Conservation (phyloP, 805 yeast species). For the Citeromyces nyonsensis region DNA sequence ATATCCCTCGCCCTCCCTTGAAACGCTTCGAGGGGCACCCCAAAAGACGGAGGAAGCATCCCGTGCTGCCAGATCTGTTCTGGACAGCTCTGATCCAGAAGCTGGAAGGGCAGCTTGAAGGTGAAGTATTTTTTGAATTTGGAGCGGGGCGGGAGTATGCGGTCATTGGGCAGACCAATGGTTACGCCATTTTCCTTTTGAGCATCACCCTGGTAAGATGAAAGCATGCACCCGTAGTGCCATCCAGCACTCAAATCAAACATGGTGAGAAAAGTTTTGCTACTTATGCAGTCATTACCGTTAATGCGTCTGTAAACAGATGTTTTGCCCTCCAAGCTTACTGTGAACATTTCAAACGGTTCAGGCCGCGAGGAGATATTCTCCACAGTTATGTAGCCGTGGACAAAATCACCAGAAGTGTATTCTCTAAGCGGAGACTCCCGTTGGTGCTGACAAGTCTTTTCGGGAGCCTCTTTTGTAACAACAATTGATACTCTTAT, state of each 20-base stretch:
- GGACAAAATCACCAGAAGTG: slow-evolving; percentile 50
- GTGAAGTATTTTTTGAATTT: slow-evolving; percentile 40
- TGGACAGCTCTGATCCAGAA: slow-evolving; percentile 35
- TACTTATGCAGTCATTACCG: too few relatives aligned
- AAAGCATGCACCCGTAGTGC: slow-evolving; percentile 34
- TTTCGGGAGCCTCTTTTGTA: background rate
- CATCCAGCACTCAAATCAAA: slow-evolving; percentile 3
- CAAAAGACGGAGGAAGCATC: slow-evolving; percentile 23
- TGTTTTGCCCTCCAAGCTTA: slow-evolving; percentile 36
- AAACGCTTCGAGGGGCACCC: slow-evolving; percentile 14
- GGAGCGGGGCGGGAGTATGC: slow-evolving; percentile 26
- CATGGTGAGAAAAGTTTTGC: slow-evolving; percentile 2
- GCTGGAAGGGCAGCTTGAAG: slow-evolving; percentile 34
- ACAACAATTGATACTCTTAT: background rate
- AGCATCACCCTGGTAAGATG: slow-evolving; percentile 18
- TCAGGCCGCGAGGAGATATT: slow-evolving; percentile 24
- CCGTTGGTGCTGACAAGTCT: slow-evolving; percentile 3
- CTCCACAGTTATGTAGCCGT: slow-evolving; percentile 34
- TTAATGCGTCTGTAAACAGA: background rate
- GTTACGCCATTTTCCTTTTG: slow-evolving; percentile 9
- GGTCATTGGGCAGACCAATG: slow-evolving; percentile 25
- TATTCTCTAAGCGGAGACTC: slow-evolving; percentile 31
- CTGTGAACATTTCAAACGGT: slow-evolving; percentile 48
- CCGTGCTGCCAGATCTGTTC: slow-evolving; percentile 18
- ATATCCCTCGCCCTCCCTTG: slow-evolving; percentile 10